phyloP scores from a whole-genome alignment of 2,329 filamentous ascomycete genomes.

The Fusarium oxysporum region DNA sequence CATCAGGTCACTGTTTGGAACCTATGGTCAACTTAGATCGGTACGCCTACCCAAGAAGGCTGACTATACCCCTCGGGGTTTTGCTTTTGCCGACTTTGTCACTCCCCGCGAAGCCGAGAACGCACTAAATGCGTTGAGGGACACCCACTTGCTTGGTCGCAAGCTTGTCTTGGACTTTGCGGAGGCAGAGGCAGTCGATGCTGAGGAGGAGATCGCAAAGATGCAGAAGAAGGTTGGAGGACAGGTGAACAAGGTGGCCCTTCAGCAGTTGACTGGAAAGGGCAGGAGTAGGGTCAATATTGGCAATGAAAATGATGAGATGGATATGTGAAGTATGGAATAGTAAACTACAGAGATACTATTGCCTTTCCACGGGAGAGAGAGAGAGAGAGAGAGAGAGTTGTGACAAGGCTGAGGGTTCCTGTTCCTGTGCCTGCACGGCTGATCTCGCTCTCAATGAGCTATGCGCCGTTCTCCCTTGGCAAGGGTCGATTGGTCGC shows the following conservation, averaged over 20 bases:
- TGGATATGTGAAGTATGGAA: constrained; percentile 49
- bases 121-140: constrained; percentile 88
- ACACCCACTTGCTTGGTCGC: constrained; percentile 93
- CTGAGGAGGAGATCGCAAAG: constrained; percentile 94
- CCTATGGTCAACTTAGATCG: constrained; percentile 91
- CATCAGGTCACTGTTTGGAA: constrained; percentile 83
- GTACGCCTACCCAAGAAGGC: constrained; percentile 97
- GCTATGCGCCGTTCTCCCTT: constrained; percentile 41
- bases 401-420: constrained; percentile 43
- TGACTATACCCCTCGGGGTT: constrained; percentile 87
- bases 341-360: constrained; percentile 35
- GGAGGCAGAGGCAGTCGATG: constrained; percentile 86
- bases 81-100: constrained; percentile 96
- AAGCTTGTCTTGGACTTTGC: constrained; percentile 93
- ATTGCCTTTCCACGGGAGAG: constrained; percentile 23
- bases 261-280: constrained; percentile 86
- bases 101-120: constrained; percentile 90
- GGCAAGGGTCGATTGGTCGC: constrained; percentile 41
- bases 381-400: constrained; percentile 31
- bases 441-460: constrained; percentile 22
- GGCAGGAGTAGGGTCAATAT: constrained; percentile 92
- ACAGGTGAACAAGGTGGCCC: constrained; percentile 89
- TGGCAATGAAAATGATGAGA: constrained; percentile 74
- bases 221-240: constrained; percentile 96
- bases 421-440: constrained; percentile 22